Base-by-base conservation (phyloP, 73 alveolate species). In the Tetrahymena malaccensis region DNA sequence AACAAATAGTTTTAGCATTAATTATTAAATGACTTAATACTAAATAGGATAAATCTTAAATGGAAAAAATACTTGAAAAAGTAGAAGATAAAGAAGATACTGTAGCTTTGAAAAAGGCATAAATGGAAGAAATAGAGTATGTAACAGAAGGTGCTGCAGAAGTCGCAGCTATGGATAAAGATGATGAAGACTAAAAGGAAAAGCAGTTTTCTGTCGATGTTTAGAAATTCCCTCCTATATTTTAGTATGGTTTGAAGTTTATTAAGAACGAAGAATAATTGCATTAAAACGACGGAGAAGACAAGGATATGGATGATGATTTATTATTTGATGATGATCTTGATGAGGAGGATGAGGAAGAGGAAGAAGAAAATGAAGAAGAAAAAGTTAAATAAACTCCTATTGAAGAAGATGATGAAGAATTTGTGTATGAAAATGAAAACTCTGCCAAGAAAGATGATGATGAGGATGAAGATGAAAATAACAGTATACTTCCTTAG, bases 41-140 rank as follows among this genome's bases (percentile, higher is more conserved):
- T 15, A 55, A 85, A 34, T 43, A 50, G 70, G 97, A 95, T 95
- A 94, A 95, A 34, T 83, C 85, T 43, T 55, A 56, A 56, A 50
- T 95, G 95, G 97, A 95, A 38, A 85, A 95, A 50, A 94, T 94
- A 12, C 93, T 95, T 21, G 94, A 38, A 55, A 34, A 95, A 85
- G 97, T 95, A 37, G 97, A 95, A 50, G 97, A 95, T 37, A 34
- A 43, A 31, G 97, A 95, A 25, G 97, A 95, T 55, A 85, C 94
- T 33, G 93, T 84, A 4, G 97, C 97, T 31, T 94, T 94, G 34
- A 85, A 95, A 85, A 85, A 85, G 34, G 97, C 97, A 3, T 22
- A 85, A n/a, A 50, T 89, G 43, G 97, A 95, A 95, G 97, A 95
- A 89, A 55, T 85, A 34, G 94, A 95, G 9, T 94, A 94, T 43